phyloP scores from a whole-genome alignment of 2,329 filamentous ascomycete genomes.

The Alternaria tenuissima region DNA sequence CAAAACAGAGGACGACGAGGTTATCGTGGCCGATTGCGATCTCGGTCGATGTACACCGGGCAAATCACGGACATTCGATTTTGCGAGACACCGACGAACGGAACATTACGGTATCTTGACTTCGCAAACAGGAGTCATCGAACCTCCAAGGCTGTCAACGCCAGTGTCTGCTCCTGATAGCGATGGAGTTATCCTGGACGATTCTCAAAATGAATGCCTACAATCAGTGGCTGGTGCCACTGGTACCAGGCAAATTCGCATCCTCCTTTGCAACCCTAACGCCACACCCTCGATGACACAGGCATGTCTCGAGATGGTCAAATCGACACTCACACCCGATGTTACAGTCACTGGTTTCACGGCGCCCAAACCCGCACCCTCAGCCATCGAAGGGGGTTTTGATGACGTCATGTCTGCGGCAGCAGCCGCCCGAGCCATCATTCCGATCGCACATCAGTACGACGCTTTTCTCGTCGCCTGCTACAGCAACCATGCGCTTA shows the following conservation, averaged over 20 bases:
- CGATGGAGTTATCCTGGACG: rapidly evolving
- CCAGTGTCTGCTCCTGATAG: rapidly evolving
- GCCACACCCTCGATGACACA: neutral
- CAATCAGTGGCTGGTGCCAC: neutral
- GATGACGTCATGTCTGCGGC: slow-evolving; percentile 62
- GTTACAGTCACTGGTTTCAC: slow-evolving; percentile 62
- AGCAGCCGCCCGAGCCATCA: slow-evolving; percentile 56
- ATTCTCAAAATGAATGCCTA: rapidly evolving
- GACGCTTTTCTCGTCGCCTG: slow-evolving; percentile 61
- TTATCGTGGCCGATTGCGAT: slow-evolving; percentile 60
- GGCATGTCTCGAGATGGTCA: slow-evolving; percentile 12
- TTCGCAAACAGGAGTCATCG: neutral
- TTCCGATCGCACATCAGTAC: slow-evolving; percentile 53
- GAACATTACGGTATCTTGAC: neutral
- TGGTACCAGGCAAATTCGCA: neutral
- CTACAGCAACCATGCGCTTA: slow-evolving; percentile 59
- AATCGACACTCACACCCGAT: slow-evolving; percentile 32
- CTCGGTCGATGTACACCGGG: slow-evolving; percentile 55
- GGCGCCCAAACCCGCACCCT: slow-evolving; percentile 58
- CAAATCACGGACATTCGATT: slow-evolving; percentile 22
- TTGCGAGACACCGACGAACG: neutral
- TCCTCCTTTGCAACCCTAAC: slow-evolving; percentile 5
- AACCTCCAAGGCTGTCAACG: neutral
- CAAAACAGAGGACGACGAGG: slow-evolving; percentile 57
- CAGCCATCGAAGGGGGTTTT: slow-evolving; percentile 60